Percentiles rank a stretch among this genome's conserved stretches.
These are phyloP conservation scores for Pseudogymnoascus sp. DNA, from an alignment of 2,329 filamentous ascomycete species.

Conservation along the genomic window DNA sequence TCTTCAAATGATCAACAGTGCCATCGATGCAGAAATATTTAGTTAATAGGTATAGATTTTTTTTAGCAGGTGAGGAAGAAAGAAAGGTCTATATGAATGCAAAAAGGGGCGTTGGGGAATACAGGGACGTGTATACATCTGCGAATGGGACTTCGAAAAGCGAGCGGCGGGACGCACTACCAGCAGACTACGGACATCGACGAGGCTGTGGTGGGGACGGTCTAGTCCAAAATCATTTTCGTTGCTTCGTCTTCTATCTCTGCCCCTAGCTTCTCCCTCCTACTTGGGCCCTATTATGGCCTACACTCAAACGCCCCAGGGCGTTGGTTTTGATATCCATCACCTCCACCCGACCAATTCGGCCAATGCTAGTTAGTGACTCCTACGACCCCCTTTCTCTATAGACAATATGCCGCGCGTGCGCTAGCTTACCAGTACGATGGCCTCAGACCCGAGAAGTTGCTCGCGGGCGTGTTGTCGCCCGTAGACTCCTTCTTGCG, in stretches of 20 bases:
- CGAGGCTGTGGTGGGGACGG: not conserved
- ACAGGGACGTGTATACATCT: not conserved
- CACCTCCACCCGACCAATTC: not conserved
- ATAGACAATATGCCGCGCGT: not conserved
- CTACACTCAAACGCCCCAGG: not conserved
- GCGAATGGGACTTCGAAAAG: not conserved
- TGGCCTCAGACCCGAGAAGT: slow-evolving; percentile 53
- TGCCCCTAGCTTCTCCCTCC: not conserved
- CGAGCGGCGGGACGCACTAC: not conserved
- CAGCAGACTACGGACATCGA: not conserved
- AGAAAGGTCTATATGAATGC: not conserved
- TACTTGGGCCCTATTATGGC: not conserved
- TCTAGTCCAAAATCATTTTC: slow-evolving; percentile 8
- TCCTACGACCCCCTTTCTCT: not conserved
- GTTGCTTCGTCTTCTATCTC: not conserved
- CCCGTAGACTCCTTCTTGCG: slow-evolving; percentile 60
- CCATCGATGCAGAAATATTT: no score
- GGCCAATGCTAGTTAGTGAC: not conserved
- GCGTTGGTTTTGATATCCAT: not conserved
- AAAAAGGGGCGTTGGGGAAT: not conserved
- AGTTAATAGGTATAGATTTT: not conserved
- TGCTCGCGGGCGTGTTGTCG: slow-evolving; percentile 43
- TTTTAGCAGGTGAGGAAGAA: not conserved
- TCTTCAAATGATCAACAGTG: no score
- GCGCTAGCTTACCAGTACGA: slow-evolving; percentile 47